Base-by-base conservation (phyloP, 495 filamentous ascomycete species). In the Hypomontagnella monticulosa region DNA sequence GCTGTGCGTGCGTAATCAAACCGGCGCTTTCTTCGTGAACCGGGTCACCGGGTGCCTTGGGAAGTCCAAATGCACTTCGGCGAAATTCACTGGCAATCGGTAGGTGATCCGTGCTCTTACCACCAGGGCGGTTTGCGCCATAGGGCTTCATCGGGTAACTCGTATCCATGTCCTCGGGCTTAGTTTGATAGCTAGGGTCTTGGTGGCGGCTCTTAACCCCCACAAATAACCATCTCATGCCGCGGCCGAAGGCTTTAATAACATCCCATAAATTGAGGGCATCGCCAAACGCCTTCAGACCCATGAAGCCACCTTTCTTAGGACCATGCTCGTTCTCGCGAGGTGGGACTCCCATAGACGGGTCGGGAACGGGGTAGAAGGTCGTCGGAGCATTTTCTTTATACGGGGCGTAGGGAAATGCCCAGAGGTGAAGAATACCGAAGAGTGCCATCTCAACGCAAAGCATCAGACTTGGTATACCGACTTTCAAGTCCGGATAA, bases 361-460 rank as follows among this genome's bases (percentile, higher is more conserved):
- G 44, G 49, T 75, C 55, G 16, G 72, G 61, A 40, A 63, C 57
- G 0, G 78, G 78, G 46, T 80, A 81, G 61, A 66, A 76, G 41
- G 59, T 62, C 37, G 71, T 63, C 34, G 67, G 58, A 18, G 79
- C 75, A 38, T 75, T 76, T 12, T 81, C 70, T 34, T 74, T 73
- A 75, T 96, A 96, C 7, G 84, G 85, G 53, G 83, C 82, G 81
- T 87, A 95, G 0, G 91, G 83, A 69, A 96, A 97, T 2, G 93
- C 91, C 83, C 87, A 96, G 5, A 94, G 74, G 66, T 97, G 93
- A 30, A 97, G 75, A 37, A 92, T 70, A 10, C 88, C 79, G 69
- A 97, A 96, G 38, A 91, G 80, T 19, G 90, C 86, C 93, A 97
- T 97, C 78, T 97, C 93, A 51, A 95, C 83, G 74, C 90, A 93